Percentiles rank a stretch among this genome's conserved stretches.
phyloP scores from a whole-genome alignment of 1,284 basidiomycete species.

The Microbotryum scabiosae region DNA sequence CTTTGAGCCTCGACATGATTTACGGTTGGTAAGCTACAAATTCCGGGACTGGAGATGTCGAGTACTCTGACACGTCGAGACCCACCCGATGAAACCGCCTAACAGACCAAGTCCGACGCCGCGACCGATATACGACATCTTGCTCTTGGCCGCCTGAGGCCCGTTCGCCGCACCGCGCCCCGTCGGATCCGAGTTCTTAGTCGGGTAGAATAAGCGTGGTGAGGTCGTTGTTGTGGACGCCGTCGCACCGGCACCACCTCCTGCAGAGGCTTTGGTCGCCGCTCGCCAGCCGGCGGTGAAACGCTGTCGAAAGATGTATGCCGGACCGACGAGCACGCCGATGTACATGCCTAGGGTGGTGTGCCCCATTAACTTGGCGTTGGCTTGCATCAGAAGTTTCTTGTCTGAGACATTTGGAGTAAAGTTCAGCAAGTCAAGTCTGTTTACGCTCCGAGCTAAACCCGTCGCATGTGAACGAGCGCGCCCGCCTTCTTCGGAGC shows the following conservation, averaged over 20 bases:
- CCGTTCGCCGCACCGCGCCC: neutral
- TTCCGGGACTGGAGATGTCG: neutral
- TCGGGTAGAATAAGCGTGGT: neutral
- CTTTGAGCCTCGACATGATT: neutral
- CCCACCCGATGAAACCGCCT: slow-evolving; percentile 3
- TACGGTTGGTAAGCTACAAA: too few relatives aligned
- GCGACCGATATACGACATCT: neutral
- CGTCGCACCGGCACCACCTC: neutral
- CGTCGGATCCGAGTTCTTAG: neutral
- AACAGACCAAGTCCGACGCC: slow-evolving; percentile 1
- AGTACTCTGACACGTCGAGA: neutral
- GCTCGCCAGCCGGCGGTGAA: neutral
- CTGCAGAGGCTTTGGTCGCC: neutral
- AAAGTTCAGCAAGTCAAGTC: too few relatives aligned
- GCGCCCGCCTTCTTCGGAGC: too few relatives aligned
- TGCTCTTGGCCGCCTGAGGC: neutral
- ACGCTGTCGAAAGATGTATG: neutral
- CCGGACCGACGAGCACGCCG: neutral
- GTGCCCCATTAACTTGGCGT: slow-evolving; percentile 3
- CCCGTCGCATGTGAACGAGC: too few relatives aligned
- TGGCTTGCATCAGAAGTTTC: neutral
- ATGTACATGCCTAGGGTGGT: neutral
- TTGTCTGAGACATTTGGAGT: neutral
- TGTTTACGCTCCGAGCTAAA: too few relatives aligned
- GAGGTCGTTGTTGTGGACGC: neutral